Base-by-base conservation (phyloP, 768 basidiomycete species). In the Galerina sulciceps region DNA sequence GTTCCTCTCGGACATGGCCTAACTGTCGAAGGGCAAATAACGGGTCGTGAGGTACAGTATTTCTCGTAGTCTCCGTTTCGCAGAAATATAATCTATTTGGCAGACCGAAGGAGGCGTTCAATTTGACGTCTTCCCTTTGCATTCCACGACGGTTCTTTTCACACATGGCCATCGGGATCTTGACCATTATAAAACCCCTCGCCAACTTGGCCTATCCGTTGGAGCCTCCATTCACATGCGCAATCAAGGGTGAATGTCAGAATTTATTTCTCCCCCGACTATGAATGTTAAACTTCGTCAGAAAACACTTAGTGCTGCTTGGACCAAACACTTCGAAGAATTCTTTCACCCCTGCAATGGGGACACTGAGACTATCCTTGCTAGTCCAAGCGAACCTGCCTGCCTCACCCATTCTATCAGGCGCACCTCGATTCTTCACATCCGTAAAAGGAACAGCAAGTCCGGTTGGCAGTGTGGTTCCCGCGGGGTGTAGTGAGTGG, bases 21-120 rank as follows among this genome's bases (percentile, higher is more conserved):
- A 42, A 67, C 67, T 15, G 62, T 69, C 10, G 69, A 70, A 53
- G 61, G 63, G 10, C 70, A 69, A 53, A 18, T 58, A 22, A 69
- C 63, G 10, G 69, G 61, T 31, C 20, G 44, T 18, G 68, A 67
- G 59, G 68, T 69, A 9, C 11, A 51, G 23, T 22, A n/a, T 40
- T 48, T 43, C 31, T 22, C n/a, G n/a, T n/a, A n/a, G n/a, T n/a
- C 20, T 26, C 15, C n/a, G 18, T n/a, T 41, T 34, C 26, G 42
- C 10, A n/a, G n/a, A n/a, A n/a, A 31, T 31, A 5, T 8, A 31
- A 31, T 8, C 26, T 5, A 10, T 47, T 20, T 14, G 22, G 14
- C 55, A 61, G 59, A 41, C 35, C 36, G n/a, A 51, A 23, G 50
- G 50, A 18, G 55, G 55, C 18, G 22, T 61, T 18, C 59, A 61